These are phyloP conservation scores for Colletotrichum cuscutae DNA, from an alignment of 2,329 filamentous ascomycete genomes.

Conservation along the genomic window DNA sequence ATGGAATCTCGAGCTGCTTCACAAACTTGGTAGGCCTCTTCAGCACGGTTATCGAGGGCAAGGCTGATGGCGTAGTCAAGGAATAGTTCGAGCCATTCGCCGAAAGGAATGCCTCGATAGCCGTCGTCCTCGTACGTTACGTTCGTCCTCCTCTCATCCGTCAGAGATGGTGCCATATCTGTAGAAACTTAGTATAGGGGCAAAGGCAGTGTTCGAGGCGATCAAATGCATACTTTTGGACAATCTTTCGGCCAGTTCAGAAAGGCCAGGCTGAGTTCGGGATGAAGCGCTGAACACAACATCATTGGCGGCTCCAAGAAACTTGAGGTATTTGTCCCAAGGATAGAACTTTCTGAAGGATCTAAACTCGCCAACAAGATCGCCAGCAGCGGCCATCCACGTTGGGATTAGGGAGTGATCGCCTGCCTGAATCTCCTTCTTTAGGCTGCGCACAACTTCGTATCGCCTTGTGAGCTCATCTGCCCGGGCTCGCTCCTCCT, in stretches of 20 bases:
- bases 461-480: slow-evolving; percentile 54
- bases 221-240: slow-evolving; percentile 58
- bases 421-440: slow-evolving; percentile 52
- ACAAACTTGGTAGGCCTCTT: slow-evolving; percentile 83
- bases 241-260: slow-evolving; percentile 63
- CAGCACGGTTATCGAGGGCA: slow-evolving; percentile 72
- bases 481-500: slow-evolving; percentile 55
- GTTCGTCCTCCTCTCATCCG: slow-evolving; percentile 36
- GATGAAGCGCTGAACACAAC: slow-evolving; percentile 34
- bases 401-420: slow-evolving; percentile 54
- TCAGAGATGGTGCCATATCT: slow-evolving; percentile 46
- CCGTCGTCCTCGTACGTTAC: slow-evolving; percentile 49
- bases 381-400: slow-evolving; percentile 70
- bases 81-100: slow-evolving; percentile 90
- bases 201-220: background rate
- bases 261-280: slow-evolving; percentile 39
- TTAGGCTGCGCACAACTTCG: slow-evolving; percentile 54
- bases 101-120: slow-evolving; percentile 84
- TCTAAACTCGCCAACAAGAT: slow-evolving; percentile 71
- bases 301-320: slow-evolving; percentile 54
- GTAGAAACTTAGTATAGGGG: background rate
- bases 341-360: slow-evolving; percentile 72
- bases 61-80: slow-evolving; percentile 85
- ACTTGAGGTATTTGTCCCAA: slow-evolving; percentile 73
- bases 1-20: slow-evolving; percentile 82